A percentile compares a stretch with the other conserved stretches of the same genome.
Conservation (phyloP, 495 filamentous ascomycete species). For the Penicillium bovifimosum region DNA sequence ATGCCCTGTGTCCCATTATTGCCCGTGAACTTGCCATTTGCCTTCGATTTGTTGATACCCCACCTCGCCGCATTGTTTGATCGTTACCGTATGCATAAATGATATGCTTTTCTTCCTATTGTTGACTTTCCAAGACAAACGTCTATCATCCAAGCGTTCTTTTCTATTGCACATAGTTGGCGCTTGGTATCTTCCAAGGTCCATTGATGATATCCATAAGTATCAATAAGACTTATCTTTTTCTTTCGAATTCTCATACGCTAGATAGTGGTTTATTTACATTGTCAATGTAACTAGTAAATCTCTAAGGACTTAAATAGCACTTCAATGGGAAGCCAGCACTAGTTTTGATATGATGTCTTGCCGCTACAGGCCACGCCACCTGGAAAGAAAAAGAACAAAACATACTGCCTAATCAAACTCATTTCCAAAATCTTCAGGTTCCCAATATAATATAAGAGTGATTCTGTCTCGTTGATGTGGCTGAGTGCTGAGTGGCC, state of each 20-base stretch:
- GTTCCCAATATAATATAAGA: too few relatives aligned
- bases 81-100: constrained; percentile 16
- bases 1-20: constrained; percentile 2
- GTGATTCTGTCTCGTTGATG: too few relatives aligned
- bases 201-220: constrained; percentile 1
- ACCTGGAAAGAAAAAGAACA: too few relatives aligned
- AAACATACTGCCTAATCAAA: neutral
- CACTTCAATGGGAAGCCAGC: too few relatives aligned
- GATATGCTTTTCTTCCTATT: constrained; percentile 2
- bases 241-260: neutral
- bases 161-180: constrained; percentile 20
- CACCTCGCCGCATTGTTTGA: constrained; percentile 29
- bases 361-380: too few relatives aligned
- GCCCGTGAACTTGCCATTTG: constrained; percentile 14
- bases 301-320: too few relatives aligned
- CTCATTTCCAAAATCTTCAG: neutral
- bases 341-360: too few relatives aligned
- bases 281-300: too few relatives aligned
- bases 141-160: constrained; percentile 3
- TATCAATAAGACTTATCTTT: neutral
- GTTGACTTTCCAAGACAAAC: constrained; percentile 14
- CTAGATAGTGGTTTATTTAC: too few relatives aligned
- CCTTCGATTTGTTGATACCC: constrained; percentile 41
- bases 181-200: neutral
- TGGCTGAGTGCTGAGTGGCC: too few relatives aligned